These are phyloP conservation scores for Emmonsia crescens DNA, from an alignment of 2,329 filamentous ascomycete species.

Conservation along the genomic window DNA sequence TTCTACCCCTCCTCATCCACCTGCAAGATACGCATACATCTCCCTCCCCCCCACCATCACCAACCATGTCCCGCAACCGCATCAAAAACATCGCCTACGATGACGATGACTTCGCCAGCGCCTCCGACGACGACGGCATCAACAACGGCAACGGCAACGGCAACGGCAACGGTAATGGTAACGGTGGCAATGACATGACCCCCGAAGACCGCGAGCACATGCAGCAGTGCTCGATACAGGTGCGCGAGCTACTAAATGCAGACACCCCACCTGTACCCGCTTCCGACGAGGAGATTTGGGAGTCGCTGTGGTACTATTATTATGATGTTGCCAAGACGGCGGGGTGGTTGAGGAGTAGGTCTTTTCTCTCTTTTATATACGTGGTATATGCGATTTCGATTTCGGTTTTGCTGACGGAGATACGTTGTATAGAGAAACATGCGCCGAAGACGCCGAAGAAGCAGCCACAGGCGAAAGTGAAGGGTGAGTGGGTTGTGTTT, in stretches of 20 bases:
- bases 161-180: no score
- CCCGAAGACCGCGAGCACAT: slow-evolving; percentile 45
- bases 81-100: slow-evolving; percentile 36
- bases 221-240: slow-evolving; percentile 54
- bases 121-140: slow-evolving; percentile 30
- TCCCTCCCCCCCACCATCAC: not conserved
- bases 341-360: slow-evolving; percentile 60
- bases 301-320: slow-evolving; percentile 90
- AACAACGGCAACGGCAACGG: slow-evolving; percentile 18
- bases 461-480: not conserved
- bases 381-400: no score
- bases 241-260: slow-evolving; percentile 54
- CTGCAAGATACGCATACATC: no score
- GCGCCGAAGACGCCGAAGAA: slow-evolving; percentile 10
- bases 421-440: slow-evolving; percentile 1
- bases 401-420: not conserved
- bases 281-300: slow-evolving; percentile 65
- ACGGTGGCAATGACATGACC: slow-evolving; percentile 19
- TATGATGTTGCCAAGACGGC: slow-evolving; percentile 84
- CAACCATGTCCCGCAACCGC: slow-evolving; percentile 35
- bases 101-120: slow-evolving; percentile 21
- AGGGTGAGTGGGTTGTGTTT: not conserved
- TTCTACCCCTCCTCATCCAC: not conserved
- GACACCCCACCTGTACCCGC: slow-evolving; percentile 48
- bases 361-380: not conserved